Evolutionary conservation across 257 asterid species (phyloP).

Genomic region (Solanum chilense): DNA sequence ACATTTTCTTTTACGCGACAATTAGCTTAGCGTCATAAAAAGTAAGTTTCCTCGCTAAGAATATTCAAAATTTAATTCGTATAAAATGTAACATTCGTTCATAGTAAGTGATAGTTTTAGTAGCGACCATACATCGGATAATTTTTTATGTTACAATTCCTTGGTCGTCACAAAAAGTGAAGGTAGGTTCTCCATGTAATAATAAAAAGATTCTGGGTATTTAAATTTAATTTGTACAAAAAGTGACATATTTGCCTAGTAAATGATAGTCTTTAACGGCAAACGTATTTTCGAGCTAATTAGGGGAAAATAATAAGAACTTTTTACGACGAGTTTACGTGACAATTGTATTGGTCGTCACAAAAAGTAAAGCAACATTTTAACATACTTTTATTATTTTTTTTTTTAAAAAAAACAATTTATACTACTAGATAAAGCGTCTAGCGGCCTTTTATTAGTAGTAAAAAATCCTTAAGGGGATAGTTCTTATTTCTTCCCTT

Average conservation of each 20-base stretch:
- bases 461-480: not conserved
- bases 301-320: not conserved
- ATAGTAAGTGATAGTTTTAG: not conserved
- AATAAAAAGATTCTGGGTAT: not conserved
- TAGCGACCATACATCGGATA: not conserved
- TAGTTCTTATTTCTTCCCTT: too few relatives aligned
- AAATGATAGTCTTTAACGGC: not conserved
- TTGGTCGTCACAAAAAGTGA: not conserved
- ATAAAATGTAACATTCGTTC: not conserved
- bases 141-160: not conserved
- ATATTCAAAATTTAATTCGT: not conserved
- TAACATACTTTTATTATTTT: too few relatives aligned
- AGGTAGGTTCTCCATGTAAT: not conserved
- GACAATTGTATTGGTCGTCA: not conserved
- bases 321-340: not conserved
- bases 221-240: not conserved
- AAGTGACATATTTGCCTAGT: not conserved
- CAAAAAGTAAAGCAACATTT: not conserved
- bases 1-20: not conserved
- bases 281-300: not conserved
- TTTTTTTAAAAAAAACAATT: too few relatives aligned
- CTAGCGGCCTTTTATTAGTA: not conserved
- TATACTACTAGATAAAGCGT: not conserved
- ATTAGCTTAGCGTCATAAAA: not conserved
- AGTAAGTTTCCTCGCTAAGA: not conserved